Percentiles rank a stretch among this genome's conserved stretches.
These are phyloP conservation scores for Fusarium sp. DNA, from an alignment of 2,329 filamentous ascomycete species.

Conservation along the genomic window DNA sequence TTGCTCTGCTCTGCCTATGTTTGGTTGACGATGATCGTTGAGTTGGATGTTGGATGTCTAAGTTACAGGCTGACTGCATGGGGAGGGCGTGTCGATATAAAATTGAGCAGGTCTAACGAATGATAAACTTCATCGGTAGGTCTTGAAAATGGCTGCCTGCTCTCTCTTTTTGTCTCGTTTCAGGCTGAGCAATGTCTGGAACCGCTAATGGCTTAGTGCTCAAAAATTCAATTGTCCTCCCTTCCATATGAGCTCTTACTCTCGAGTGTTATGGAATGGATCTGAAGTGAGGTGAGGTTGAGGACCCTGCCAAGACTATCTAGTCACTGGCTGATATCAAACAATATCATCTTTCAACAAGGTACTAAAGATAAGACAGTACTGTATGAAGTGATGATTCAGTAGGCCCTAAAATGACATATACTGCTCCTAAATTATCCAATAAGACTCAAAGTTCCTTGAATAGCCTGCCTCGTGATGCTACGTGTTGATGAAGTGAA, in stretches of 20 bases:
- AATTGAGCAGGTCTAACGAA: background rate
- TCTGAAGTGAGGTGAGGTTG: no score
- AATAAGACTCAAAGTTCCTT: no score
- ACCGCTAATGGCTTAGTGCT: no score
- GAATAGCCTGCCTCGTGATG: background rate
- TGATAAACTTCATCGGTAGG: background rate
- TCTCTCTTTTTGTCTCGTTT: background rate
- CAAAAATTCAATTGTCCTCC: no score
- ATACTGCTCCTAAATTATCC: background rate
- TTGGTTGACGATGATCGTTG: background rate
- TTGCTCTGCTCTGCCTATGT: background rate
- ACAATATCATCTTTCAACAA: no score
- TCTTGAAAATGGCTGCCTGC: background rate
- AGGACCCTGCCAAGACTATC: no score
- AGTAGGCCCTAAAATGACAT: no score
- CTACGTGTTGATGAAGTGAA: background rate
- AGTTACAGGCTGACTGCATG: background rate
- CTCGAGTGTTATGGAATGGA: background rate
- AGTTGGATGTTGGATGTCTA: background rate
- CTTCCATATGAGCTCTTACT: no score
- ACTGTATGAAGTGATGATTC: no score
- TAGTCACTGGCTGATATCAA: background rate
- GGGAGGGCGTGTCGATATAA: constrained; percentile 2
- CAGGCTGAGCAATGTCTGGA: background rate
- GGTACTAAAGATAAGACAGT: background rate